Evolutionary conservation across 140 eudicot species (phyloP), one percentile per base, ranked within the genome.

Genomic region (Stevia rebaudiana): DNA sequence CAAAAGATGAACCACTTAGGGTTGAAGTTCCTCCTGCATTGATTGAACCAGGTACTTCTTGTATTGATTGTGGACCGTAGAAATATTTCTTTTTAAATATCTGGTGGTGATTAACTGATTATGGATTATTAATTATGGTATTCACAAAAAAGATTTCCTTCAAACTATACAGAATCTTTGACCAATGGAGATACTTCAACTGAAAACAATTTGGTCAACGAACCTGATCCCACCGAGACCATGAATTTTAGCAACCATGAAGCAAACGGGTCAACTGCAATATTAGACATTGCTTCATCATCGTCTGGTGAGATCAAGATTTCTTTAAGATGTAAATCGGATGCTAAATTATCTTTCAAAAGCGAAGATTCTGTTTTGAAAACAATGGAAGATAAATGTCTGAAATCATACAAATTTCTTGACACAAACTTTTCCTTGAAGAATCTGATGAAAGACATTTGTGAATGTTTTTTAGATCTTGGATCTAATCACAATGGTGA

Each of bases 371-470:
- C 61, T 10, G 67, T 83, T 74, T 28, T 84, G 70, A 73, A 85
- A 69, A 59, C 47, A 13, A 77, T 92, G 30, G 85, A 85, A 71
- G 89, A 78, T 49, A 81, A 66, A 68, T 87, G 82, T 68, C 65
- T 83, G 64, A 63, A 69, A 48, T 75, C 85, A 44, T 77, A 67
- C 78, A 84, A 82, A 81, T 55, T 71, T 65, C 52, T 81, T 35
- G 83, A 83, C 43, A 81, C 84, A 3, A 81, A 73, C 41, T 80
- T 87, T 69, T 84, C 96, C 22, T 18, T 83, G 36, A 75, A 30
- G 81, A 79, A 79, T 51, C 65, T 92, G 58, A 79, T 92, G 92
- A 71, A 78, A 57, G 98, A 85, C 55, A 63, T 85, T 71, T 91
- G 98, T 61, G 84, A 83, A 16, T 64, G 78, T 73, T 60, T 85